Evolutionary conservation across 2,329 filamentous ascomycete species (phyloP), one percentile per base, ranked within the genome.

Genomic region (Pyrenochaeta sp.): DNA sequence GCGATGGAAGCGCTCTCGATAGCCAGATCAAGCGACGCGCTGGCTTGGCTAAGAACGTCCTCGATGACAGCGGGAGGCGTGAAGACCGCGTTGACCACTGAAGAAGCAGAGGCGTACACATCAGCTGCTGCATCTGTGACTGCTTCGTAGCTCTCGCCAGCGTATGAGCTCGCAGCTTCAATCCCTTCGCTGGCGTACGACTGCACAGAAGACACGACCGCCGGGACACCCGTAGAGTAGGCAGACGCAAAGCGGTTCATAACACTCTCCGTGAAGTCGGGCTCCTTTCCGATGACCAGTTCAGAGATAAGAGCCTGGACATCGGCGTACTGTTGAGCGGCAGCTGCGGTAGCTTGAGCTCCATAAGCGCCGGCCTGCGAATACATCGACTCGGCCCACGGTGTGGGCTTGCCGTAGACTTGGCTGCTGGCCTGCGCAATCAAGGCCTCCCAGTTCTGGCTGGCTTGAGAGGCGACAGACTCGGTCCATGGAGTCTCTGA

Each of bases 231-330:
- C 0, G 87, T 90, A 20, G 86, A 85, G 67, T 94, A 95, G 0
- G 87, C 90, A 2, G 84, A 87, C 50, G 85, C 85, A 11, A 96
- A 82, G 45, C 89, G 85, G 46, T 81, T 86, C 75, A 92, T 86
- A 2, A 94, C 89, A 54, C 90, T 92, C 68, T 96, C 90, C 0
- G 89, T 92, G 66, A 92, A 96, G 12, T 87, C 86, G 0, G 90
- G 88, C 70, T 96, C 91, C 72, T 89, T 91, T 47, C 90, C 92
- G 35, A 83, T 77, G 12, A 96, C 81, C 1, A 96, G 80, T 73
- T 96, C 91, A 1, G 89, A 90, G 12, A 96, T 83, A 1, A 95
- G 82, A 11, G 84, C 85, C 69, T 88, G 87, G 4, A 96, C 83
- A 21, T 86, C 86, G 4, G 84, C 83, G 62, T 91, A 93, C 64